Evolutionary conservation across 768 basidiomycete genomes (phyloP).

Genomic region (Tulasnella sp.): DNA sequence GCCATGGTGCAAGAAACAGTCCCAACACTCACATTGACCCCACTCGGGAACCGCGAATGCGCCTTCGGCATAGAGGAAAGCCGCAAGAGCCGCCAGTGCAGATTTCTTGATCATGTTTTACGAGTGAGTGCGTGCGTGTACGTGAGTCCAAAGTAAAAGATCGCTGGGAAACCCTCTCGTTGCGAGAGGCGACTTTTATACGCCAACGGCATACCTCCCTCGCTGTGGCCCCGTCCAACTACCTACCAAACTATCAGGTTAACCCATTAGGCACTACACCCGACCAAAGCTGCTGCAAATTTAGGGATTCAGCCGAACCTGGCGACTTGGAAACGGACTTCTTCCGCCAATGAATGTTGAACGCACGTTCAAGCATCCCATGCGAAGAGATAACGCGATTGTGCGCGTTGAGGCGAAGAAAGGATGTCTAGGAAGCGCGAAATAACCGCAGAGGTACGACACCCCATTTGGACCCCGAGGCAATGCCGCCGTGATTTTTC

Average conservation of each 20-base stretch:
- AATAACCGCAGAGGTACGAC: background rate
- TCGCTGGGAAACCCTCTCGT: too few relatives aligned
- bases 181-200: too few relatives aligned
- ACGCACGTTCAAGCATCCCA: background rate
- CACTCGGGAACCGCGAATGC: background rate
- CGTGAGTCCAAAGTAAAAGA: background rate
- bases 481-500: background rate
- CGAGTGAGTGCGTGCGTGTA: background rate
- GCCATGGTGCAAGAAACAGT: too few relatives aligned
- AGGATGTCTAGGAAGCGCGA: background rate
- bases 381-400: background rate
- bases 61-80: background rate
- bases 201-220: too few relatives aligned
- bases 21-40: background rate
- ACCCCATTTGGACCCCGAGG: background rate
- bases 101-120: background rate
- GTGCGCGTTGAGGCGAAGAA: background rate
- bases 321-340: background rate
- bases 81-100: background rate
- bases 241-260: too few relatives aligned
- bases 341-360: background rate
- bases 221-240: too few relatives aligned
- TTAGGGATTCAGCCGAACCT: background rate
- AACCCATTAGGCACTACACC: too few relatives aligned
- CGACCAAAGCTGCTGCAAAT: background rate